These are phyloP conservation scores for Megacollybia marginata DNA, from an alignment of 768 basidiomycete species.

Conservation along the genomic window DNA sequence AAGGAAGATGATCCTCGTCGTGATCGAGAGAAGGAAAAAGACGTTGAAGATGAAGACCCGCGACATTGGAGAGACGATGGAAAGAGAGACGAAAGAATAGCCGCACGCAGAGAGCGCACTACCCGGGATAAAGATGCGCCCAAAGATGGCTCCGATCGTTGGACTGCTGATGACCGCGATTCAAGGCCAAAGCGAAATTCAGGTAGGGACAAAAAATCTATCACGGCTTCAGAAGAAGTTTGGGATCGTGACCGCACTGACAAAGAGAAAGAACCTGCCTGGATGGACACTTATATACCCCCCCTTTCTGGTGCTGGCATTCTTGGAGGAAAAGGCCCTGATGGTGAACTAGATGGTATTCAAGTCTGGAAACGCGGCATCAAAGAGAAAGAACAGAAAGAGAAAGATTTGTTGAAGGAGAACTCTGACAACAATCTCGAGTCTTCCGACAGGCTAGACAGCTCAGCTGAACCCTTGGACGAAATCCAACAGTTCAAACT, in stretches of 20 bases:
- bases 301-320: constrained; percentile 49
- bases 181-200: constrained; percentile 48
- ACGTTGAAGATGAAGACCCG: constrained; percentile 55
- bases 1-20: background rate
- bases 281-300: constrained; percentile 88
- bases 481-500: constrained; percentile 81
- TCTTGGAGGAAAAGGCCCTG: constrained; percentile 49
- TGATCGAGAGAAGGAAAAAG: constrained; percentile 38
- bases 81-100: constrained; percentile 68
- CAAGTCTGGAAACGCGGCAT: constrained; percentile 84
- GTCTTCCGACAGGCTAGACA: constrained; percentile 9
- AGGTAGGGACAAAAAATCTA: constrained; percentile 52
- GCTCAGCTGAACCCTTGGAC: constrained; percentile 33
- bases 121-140: constrained; percentile 30
- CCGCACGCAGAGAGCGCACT: constrained; percentile 51
- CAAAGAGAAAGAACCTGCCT: constrained; percentile 83
- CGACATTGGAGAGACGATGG: constrained; percentile 81
- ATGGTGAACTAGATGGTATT: constrained; percentile 74
- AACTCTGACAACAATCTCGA: constrained; percentile 13
- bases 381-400: constrained; percentile 66
- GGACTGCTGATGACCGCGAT: constrained; percentile 69
- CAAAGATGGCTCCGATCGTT: constrained; percentile 42
- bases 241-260: constrained; percentile 42
- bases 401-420: constrained; percentile 25
- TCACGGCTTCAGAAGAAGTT: constrained; percentile 25